These are phyloP conservation scores for Phylloporus scabripes DNA, from an alignment of 768 basidiomycete species.

Conservation along the genomic window DNA sequence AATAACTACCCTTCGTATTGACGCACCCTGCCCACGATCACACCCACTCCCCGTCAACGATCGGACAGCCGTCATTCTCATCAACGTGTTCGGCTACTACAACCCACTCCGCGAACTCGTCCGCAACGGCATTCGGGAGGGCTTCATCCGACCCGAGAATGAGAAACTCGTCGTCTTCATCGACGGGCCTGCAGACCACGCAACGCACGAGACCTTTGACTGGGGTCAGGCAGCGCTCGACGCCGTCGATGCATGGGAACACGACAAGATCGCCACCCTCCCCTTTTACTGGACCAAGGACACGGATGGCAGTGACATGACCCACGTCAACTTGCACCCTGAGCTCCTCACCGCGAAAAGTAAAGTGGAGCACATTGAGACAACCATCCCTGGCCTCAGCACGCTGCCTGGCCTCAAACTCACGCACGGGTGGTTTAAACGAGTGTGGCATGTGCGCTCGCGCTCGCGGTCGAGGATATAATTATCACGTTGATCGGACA, in stretches of 20 bases:
- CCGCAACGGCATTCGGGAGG: conserved; percentile 55
- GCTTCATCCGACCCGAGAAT: conserved; percentile 67
- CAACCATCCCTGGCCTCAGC: conserved; percentile 17
- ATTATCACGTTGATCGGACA: not conserved
- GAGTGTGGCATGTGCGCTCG: conserved; percentile 30
- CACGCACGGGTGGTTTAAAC: conserved; percentile 29
- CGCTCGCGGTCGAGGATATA: conserved; percentile 16
- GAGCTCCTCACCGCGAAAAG: conserved; percentile 1
- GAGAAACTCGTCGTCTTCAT: conserved; percentile 65
- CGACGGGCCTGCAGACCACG: conserved; percentile 55
- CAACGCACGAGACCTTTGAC: conserved; percentile 56
- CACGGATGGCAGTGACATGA: conserved; percentile 31
- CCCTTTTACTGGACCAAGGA: conserved; percentile 50
- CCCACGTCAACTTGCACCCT: not conserved
- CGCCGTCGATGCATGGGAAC: conserved; percentile 59
- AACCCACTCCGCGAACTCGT: conserved; percentile 77
- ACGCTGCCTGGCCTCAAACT: conserved; percentile 21
- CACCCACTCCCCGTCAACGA: not conserved
- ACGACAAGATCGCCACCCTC: conserved; percentile 24
- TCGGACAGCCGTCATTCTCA: conserved; percentile 64
- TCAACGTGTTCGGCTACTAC: conserved; percentile 85
- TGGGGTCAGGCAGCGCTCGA: conserved; percentile 72
- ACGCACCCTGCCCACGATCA: not conserved
- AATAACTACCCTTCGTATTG: not conserved
- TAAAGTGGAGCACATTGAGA: conserved; percentile 18